Evolutionary conservation across 2,329 filamentous ascomycete genomes (phyloP).

Genomic region (Cercospora brassicicola): DNA sequence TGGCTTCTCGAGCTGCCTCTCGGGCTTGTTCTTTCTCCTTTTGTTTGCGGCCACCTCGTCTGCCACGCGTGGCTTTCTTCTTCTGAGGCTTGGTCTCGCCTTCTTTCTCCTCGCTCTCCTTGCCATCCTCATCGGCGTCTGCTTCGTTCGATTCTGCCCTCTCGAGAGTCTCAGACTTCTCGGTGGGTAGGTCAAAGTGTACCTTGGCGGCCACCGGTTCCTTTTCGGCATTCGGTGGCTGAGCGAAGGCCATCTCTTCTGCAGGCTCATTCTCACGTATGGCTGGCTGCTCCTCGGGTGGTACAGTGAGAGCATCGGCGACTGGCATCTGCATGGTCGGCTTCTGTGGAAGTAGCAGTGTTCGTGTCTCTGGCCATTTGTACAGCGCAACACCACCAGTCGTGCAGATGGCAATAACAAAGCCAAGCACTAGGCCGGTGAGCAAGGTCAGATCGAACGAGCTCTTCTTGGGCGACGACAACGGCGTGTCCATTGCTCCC

Average conservation of each 20-base stretch:
- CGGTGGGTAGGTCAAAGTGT: conserved; percentile 16
- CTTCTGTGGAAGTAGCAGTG: not conserved
- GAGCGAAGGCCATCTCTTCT: conserved; percentile 39
- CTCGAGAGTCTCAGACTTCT: conserved; percentile 11
- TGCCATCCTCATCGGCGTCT: not conserved
- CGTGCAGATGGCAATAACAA: conserved; percentile 3
- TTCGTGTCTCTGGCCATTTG: conserved; percentile 11
- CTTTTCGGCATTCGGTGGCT: conserved; percentile 17
- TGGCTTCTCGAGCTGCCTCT: conserved; percentile 41
- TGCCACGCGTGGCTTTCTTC: conserved; percentile 53
- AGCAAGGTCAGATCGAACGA: conserved; percentile 6
- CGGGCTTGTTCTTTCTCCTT: conserved; percentile 45
- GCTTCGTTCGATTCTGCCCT: conserved; percentile 25
- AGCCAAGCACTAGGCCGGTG: conserved; percentile 4
- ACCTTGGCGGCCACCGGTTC: conserved; percentile 19
- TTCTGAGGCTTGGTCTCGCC: conserved; percentile 41
- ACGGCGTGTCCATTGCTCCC: conserved; percentile 9
- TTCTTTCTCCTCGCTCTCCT: conserved; percentile 33
- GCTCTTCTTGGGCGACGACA: conserved; percentile 4
- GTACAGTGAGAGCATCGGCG: not conserved
- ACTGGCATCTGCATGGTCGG: conserved; percentile 2
- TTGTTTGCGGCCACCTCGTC: conserved; percentile 48
- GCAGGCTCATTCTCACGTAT: conserved; percentile 39
- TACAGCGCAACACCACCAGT: conserved; percentile 5
- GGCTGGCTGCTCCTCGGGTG: conserved; percentile 6